Evolutionary conservation across 139 green algal species (phyloP), one percentile per base, ranked within the genome.

Genomic region (Chloropicon primus): DNA sequence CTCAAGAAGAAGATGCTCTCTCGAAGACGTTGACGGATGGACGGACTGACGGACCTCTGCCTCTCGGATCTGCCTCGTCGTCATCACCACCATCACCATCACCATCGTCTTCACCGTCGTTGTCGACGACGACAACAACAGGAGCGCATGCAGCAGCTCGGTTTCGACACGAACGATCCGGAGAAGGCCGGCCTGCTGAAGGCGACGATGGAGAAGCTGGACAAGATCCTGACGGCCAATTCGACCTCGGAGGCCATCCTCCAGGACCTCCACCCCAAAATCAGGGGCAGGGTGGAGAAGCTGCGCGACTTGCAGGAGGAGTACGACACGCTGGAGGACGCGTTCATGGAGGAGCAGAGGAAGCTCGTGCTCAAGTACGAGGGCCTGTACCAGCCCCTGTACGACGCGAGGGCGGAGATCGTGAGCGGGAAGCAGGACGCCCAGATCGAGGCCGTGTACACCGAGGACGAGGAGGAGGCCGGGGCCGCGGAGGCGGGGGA

Each of bases 361-460:
- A 85, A 81, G 71, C 83, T 95, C 2, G 89, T 94, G 82, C 84
- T 78, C 21, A 93, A 92, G 77, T 94, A 93, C 74, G 85, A 87
- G 78, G 85, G 85, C 78, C 83, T 93, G 1, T 94, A 93, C 80
- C 86, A 79, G 24, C 93, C 93, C 1, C 79, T 97, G 74, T 95
- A 95, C 76, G 62, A 80, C 1, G 85, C 94, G 79, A 87, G 92
- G 21, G 23, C 79, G 1, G 82, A 84, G 3, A 86, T 96, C 23
- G 85, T 96, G 28, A 83, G 72, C 21, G 91, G 91, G 25, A 76
- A 83, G 0, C 83, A 88, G 27, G 85, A 92, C 26, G 84, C 88
- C 2, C 82, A 81, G 23, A 80, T 75, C 29, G 73, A 81, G 27
- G 54, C 75, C 1, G 54, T 76, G 24, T 76, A 78, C 72, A 80